Evolutionary conservation across 2,329 filamentous ascomycete species (phyloP).

Genomic region (Xylaria sp.): DNA sequence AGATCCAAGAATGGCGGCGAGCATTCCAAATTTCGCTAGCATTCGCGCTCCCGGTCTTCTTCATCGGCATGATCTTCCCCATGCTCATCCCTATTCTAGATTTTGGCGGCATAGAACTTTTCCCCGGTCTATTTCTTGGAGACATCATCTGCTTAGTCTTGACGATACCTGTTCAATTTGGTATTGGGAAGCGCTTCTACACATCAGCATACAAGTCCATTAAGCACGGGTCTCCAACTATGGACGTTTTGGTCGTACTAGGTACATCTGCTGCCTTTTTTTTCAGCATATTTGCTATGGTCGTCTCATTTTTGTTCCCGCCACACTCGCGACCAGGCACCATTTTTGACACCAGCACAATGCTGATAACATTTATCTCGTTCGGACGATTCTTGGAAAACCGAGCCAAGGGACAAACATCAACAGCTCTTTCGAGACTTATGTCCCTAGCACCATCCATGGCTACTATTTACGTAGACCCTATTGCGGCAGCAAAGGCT

Average conservation of each 20-base stretch:
- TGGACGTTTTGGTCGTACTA: constrained; percentile 95
- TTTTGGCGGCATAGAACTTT: constrained; percentile 74
- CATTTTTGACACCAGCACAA: constrained; percentile 97
- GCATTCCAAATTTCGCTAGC: constrained; percentile 81
- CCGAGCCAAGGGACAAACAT: constrained; percentile 93
- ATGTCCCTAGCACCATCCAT: constrained; percentile 98
- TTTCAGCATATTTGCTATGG: constrained; percentile 90
- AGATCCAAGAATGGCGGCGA: constrained; percentile 91
- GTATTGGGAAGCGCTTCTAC: constrained; percentile 95
- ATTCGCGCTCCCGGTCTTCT: constrained; percentile 90
- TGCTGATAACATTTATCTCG: constrained; percentile 96
- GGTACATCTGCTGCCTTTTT: constrained; percentile 97
- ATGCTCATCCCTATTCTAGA: constrained; percentile 83
- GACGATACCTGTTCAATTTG: constrained; percentile 95
- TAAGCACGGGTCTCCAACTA: constrained; percentile 90
- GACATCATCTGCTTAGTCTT: constrained; percentile 85
- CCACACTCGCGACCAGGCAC: constrained; percentile 86
- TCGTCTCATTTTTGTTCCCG: constrained; percentile 78
- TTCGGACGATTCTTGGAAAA: constrained; percentile 94
- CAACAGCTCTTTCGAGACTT: constrained; percentile 87
- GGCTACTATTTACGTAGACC: constrained; percentile 95
- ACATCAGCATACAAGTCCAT: constrained; percentile 91
- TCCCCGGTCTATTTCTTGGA: constrained; percentile 86
- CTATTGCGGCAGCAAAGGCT: constrained; percentile 91
- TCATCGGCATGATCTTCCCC: constrained; percentile 93